These are phyloP conservation scores for Plasmodium yoelii DNA, from an alignment of 169 alveolate genomes.

Conservation along the genomic window DNA sequence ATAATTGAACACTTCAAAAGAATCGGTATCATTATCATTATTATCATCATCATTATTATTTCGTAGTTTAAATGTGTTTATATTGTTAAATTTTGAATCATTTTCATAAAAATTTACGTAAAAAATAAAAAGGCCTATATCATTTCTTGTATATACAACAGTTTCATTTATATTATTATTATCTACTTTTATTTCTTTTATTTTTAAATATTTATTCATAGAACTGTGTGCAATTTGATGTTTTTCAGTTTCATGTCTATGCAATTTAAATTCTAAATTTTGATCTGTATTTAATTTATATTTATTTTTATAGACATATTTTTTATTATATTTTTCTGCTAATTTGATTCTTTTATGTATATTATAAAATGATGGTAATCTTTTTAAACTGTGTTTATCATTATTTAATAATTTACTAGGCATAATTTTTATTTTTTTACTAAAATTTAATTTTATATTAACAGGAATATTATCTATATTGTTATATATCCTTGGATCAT, in stretches of 20 bases:
- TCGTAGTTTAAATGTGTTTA: no score
- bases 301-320: background rate
- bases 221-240: conserved; percentile 11
- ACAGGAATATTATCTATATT: conserved; percentile 5
- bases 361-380: conserved; percentile 18
- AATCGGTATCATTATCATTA: no score
- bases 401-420: conserved; percentile 20
- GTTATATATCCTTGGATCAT: background rate
- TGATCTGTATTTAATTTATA: conserved; percentile 17
- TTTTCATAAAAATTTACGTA: background rate
- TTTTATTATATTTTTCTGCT: conserved; percentile 55
- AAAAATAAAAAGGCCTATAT: conserved; percentile 78
- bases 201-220: conserved; percentile 72
- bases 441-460: conserved; percentile 18
- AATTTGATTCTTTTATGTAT: background rate
- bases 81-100: background rate
- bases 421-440: conserved; percentile 19
- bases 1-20: conserved; percentile 3
- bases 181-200: conserved; percentile 81
- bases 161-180: conserved; percentile 69
- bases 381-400: background rate
- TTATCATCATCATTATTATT: no score
- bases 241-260: conserved; percentile 17
- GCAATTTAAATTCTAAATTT: background rate
- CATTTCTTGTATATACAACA: conserved; percentile 81